phyloP scores from a whole-genome alignment of 1,139 yeast genomes.

The Blastobotrys illinoisensis region DNA sequence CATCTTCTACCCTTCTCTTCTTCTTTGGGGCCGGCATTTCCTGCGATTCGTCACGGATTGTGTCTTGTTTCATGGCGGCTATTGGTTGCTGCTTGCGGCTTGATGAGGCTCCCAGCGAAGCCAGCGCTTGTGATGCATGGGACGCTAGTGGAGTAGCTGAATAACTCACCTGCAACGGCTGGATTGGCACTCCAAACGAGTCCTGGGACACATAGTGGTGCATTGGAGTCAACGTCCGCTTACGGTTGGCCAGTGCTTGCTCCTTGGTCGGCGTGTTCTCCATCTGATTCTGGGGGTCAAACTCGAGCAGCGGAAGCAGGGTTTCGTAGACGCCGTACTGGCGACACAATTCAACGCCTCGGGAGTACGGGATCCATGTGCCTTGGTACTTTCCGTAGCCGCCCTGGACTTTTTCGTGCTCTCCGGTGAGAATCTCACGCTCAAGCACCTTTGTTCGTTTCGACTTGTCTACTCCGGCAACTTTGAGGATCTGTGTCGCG shows the following conservation, averaged over 20 bases:
- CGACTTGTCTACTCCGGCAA: slow-evolving; percentile 83
- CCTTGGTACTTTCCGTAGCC: slow-evolving; percentile 96
- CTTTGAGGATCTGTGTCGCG: slow-evolving; percentile 84
- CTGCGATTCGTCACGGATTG: not conserved
- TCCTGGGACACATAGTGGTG: not conserved
- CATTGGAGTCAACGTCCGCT: slow-evolving; percentile 15
- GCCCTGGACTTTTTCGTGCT: slow-evolving; percentile 90
- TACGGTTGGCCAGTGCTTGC: slow-evolving; percentile 38
- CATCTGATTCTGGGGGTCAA: slow-evolving; percentile 47
- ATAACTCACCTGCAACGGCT: not conserved
- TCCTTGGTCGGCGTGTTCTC: slow-evolving; percentile 60
- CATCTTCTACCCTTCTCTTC: not conserved
- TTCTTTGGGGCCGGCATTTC: not conserved
- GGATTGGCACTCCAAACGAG: not conserved
- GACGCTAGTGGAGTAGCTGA: not conserved
- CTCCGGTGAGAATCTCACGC: slow-evolving; percentile 78
- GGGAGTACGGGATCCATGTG: slow-evolving; percentile 71
- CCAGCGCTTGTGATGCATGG: not conserved
- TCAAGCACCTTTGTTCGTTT: slow-evolving; percentile 80
- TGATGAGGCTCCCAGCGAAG: not conserved
- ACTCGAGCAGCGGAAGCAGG: slow-evolving; percentile 56
- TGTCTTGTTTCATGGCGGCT: not conserved
- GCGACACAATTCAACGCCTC: slow-evolving; percentile 57
- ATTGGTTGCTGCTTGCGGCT: not conserved
- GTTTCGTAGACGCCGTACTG: slow-evolving; percentile 60